Evolutionary conservation across 2,329 filamentous ascomycete genomes (phyloP), one percentile per base, ranked within the genome.

Genomic region (Plenodomus biglobosus): DNA sequence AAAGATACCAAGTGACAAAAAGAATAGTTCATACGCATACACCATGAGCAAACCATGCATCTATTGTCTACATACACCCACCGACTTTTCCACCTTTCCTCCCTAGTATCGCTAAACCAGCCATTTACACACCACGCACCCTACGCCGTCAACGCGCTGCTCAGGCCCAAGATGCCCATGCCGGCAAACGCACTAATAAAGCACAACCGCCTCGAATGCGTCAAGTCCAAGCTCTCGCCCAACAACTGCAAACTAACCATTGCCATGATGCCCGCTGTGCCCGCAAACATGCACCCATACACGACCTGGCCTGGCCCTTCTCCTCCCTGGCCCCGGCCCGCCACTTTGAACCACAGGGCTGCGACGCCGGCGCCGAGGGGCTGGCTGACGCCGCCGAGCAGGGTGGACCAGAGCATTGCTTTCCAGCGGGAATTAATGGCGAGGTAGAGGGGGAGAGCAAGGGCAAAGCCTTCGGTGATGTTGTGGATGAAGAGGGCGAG

Each of bases 401-500:
- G 69, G 8, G 88, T 86, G 3, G 88, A 86, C 85, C 90, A 95
- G 50, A 88, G 73, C 76, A 97, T 94, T 16, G 94, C 92, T 61
- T 85, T 87, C 66, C 83, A 76, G 38, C 91, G 86, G 49, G 85
- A 92, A 53, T 86, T 82, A 24, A 96, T 82, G 1, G 94, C 94
- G 64, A 99, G 88, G 72, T 95, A 99, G 0, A 99, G 79, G 0
- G 94, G 94, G 0, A 99, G 76, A 0, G 91, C 90, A 81, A 99
- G 87, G 53, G 92, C 90, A 68, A 97, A 97, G 1, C 94, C 94
- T 75, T 99, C 94, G 21, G 90, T 92, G 64, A 99, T 95, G 75
- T 97, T 99, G 79, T 99, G 94, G 50, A 99, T 92, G 68, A 96
- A 96, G 7, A 99, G 81, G 0, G 94, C 92, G 71, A 97, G 83